Base-by-base conservation (phyloP, 2,329 filamentous ascomycete genomes). In the Exophiala sp. region DNA sequence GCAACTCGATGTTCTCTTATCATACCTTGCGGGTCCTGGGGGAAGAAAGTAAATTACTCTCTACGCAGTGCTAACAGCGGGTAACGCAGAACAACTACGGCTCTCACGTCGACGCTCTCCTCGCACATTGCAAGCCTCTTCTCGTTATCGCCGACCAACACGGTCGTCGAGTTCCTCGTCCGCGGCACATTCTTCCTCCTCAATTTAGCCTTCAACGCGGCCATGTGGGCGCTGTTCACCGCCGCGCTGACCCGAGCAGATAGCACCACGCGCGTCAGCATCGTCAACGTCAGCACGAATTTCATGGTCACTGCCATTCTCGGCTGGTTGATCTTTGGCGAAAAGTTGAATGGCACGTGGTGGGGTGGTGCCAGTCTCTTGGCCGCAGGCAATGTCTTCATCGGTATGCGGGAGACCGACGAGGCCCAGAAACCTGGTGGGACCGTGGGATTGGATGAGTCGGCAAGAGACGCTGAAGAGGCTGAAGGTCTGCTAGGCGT, bases 191-290 rank as follows among this genome's bases (percentile, higher is more conserved):
- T 80, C 67, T 80, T 83, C 62, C 72, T 68, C 29, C 71, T 82
- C 43, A 83, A 83, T 59, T 68, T 83, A 51, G 60, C 78, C 59
- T 82, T 81, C 68, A 83, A 82, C 60, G 73, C 75, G 22, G 71
- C 79, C 21, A 83, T 83, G 80, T 83, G 80, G 80, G 77, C 76
- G 0, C 70, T 83, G 13, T 83, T 82, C 67, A 83, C 80, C 1
- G 73, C 77, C 34, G 80, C 80, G 11, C 66, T 83, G 13, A 82
- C 79, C 0, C 74, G 79, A 14, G 74, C 75, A 0, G 73, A 74
- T 29, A 81, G 78, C 10, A 82, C 80, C 2, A 79, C 79, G 1
- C 78, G 79, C 48, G 80, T 82, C 48, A 77, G 75, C 44, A 76
- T 83, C 53, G 79, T 82, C 48, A 83, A 83, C 57, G 82, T 81